Conservation (phyloP, 2,329 filamentous ascomycete species). For the Calonectria naviculata region DNA sequence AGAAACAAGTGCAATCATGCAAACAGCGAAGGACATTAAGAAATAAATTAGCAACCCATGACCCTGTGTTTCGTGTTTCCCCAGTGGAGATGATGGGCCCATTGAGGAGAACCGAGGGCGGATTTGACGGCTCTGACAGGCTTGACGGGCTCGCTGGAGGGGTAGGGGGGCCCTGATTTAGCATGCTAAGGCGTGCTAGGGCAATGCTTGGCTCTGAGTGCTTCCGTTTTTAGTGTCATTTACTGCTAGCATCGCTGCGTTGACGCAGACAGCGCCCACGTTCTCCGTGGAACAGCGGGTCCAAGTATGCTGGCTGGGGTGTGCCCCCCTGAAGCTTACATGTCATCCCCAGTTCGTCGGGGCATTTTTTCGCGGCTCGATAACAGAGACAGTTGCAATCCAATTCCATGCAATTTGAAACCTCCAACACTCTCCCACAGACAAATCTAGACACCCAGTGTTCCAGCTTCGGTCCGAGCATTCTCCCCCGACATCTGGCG, state of each 20-base stretch:
- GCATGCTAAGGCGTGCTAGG: constrained; percentile 12
- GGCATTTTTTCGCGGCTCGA: constrained; percentile 25
- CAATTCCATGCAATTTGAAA: constrained; percentile 29
- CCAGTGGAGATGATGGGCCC: constrained; percentile 11
- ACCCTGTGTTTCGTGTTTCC: constrained; percentile 17
- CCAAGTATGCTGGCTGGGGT: neutral
- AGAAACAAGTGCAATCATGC: neutral
- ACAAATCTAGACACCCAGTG: constrained; percentile 18
- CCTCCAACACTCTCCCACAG: constrained; percentile 19
- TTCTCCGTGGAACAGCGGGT: constrained; percentile 24
- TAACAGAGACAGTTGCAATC: constrained; percentile 35
- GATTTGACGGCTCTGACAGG: neutral
- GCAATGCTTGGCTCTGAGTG: constrained; percentile 4
- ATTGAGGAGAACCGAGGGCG: neutral
- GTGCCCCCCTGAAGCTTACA: constrained; percentile 21
- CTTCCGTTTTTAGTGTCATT: constrained; percentile 37
- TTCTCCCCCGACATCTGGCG: neutral
- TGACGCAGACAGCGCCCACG: constrained; percentile 25
- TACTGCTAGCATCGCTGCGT: constrained; percentile 31
- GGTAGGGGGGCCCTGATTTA: neutral
- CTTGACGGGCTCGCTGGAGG: constrained; percentile 12
- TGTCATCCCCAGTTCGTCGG: constrained; percentile 10
- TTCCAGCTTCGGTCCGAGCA: constrained; percentile 19
- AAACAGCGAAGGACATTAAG: neutral
- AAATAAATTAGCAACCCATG: constrained; percentile 13